These are phyloP conservation scores for Posidonia australis DNA, from an alignment of 106 monocot species.

Conservation along the genomic window DNA sequence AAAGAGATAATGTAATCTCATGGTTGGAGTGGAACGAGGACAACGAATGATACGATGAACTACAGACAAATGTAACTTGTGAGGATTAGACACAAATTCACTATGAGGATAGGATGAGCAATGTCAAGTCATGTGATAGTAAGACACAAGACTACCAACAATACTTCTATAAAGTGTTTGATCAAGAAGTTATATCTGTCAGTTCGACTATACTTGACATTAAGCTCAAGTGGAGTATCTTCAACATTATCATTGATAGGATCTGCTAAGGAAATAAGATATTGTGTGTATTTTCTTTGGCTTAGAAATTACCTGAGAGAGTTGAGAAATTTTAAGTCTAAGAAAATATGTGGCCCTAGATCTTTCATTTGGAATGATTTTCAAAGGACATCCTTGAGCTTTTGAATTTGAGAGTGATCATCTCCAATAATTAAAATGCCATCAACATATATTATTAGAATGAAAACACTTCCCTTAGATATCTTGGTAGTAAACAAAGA, in stretches of 20 bases:
- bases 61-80: neutral
- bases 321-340: too few relatives aligned
- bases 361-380: slow-evolving; percentile 6
- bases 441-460: slow-evolving; percentile 23
- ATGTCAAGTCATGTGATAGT: slow-evolving; percentile 24
- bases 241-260: neutral
- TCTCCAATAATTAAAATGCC: slow-evolving; percentile 23
- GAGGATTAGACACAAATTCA: neutral
- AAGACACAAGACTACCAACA: slow-evolving; percentile 19
- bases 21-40: neutral
- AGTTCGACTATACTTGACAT: neutral
- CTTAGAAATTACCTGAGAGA: too few relatives aligned
- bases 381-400: slow-evolving; percentile 5
- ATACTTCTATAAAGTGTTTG: slow-evolving; percentile 7
- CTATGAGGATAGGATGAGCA: neutral
- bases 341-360: too few relatives aligned
- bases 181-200: slow-evolving; percentile 16
- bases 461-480: neutral
- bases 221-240: slow-evolving; percentile 9
- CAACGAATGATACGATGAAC: slow-evolving; percentile 1
- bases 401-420: slow-evolving; percentile 7
- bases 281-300: slow-evolving; percentile 4
- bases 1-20: neutral
- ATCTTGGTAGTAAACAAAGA: slow-evolving; percentile 1
- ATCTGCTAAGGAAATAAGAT: neutral